phyloP scores from a whole-genome alignment of 176 grass and related monocot genomes.

The Guadua angustifolia region DNA sequence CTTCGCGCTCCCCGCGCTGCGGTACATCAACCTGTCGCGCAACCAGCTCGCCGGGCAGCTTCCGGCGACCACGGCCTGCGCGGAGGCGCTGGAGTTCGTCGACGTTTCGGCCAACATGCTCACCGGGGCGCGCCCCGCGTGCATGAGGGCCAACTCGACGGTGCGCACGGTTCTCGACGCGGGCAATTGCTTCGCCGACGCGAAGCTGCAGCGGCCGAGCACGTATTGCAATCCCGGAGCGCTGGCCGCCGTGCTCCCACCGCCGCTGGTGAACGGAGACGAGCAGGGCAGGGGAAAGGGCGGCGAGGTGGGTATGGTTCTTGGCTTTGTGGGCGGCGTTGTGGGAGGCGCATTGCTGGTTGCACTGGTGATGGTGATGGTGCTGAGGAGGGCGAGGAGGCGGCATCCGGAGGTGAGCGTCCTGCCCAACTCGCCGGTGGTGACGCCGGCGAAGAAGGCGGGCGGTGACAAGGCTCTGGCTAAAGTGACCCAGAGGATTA shows the following conservation, averaged over 20 bases:
- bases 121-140: conserved; percentile 64
- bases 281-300: conserved; percentile 39
- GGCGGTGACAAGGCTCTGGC: conserved; percentile 39
- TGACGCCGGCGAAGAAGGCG: conserved; percentile 29
- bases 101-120: conserved; percentile 87
- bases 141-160: conserved; percentile 63
- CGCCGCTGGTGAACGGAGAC: conserved; percentile 37
- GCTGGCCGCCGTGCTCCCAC: conserved; percentile 70
- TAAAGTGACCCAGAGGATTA: conserved; percentile 45
- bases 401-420: conserved; percentile 36
- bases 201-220: conserved; percentile 57
- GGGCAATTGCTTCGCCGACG: conserved; percentile 76
- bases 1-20: conserved; percentile 71
- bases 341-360: conserved; percentile 61
- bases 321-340: conserved; percentile 65
- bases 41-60: conserved; percentile 73
- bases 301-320: conserved; percentile 54
- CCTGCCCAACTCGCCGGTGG: conserved; percentile 40
- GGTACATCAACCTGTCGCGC: conserved; percentile 65
- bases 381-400: conserved; percentile 57
- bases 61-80: conserved; percentile 51
- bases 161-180: conserved; percentile 57
- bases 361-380: conserved; percentile 53
- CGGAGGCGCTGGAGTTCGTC: conserved; percentile 51
- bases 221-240: conserved; percentile 72